Conservation (phyloP, 2,329 filamentous ascomycete species). For the Raffaelea ambrosiae region DNA sequence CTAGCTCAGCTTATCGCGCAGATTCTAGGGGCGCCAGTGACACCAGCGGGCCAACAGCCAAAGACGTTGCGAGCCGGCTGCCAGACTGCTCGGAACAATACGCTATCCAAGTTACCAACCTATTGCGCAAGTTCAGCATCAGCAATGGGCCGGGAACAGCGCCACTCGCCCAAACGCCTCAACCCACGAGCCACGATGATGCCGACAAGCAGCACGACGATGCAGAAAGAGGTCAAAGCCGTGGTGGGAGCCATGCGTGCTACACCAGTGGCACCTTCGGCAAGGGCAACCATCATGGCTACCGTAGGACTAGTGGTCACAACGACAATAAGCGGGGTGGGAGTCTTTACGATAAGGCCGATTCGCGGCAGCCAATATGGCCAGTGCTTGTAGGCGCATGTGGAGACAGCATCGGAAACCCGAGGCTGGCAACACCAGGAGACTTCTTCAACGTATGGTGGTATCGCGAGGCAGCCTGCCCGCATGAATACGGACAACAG, state of each 20-base stretch:
- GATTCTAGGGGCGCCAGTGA: conserved; percentile 13
- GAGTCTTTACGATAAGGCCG: conserved; percentile 10
- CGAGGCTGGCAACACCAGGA: conserved; percentile 32
- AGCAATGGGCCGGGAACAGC: conserved; percentile 13
- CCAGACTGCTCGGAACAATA: conserved; percentile 22
- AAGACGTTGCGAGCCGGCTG: conserved; percentile 25
- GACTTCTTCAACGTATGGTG: conserved; percentile 33
- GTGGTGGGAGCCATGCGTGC: too few species aligned
- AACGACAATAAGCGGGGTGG: neutral
- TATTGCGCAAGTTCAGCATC: conserved; percentile 17
- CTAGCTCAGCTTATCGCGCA: conserved; percentile 11
- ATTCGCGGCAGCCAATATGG: neutral
- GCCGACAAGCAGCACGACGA: conserved; percentile 7
- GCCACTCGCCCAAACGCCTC: neutral
- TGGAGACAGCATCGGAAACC: conserved; percentile 10
- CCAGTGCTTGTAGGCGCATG: conserved; percentile 8
- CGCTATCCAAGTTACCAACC: conserved; percentile 16
- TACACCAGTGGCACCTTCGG: too few species aligned
- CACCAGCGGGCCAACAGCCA: conserved; percentile 16
- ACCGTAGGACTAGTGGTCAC: too few species aligned
- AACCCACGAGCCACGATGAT: neutral
- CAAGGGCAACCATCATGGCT: too few species aligned
- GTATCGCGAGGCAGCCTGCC: conserved; percentile 18
- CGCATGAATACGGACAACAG: conserved; percentile 4
- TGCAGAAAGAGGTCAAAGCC: too few species aligned